A percentile compares a stretch with the other conserved stretches of the same genome.
These are phyloP conservation scores for Cutaneotrichosporon arboriforme DNA, from an alignment of 1,284 basidiomycete genomes.

Conservation along the genomic window DNA sequence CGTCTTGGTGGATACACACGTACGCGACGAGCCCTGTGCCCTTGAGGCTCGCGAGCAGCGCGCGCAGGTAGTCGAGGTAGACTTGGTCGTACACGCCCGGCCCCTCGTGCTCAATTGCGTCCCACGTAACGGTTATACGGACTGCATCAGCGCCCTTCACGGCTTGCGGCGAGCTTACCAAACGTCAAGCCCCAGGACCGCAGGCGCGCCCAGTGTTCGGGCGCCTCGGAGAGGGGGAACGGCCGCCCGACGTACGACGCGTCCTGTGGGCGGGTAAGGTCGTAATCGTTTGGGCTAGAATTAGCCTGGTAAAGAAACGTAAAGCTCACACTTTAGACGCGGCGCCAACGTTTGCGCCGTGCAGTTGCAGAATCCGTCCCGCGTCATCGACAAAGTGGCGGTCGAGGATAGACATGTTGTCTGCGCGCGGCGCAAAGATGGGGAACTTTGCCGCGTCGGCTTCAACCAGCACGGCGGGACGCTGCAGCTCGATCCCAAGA, in stretches of 20 bases:
- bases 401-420: slow-evolving; percentile 47
- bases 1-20: slow-evolving; percentile 80
- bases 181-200: slow-evolving; percentile 81
- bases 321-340: slow-evolving; percentile 70
- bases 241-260: slow-evolving; percentile 77
- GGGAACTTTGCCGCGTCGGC: not conserved
- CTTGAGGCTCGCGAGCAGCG: slow-evolving; percentile 68
- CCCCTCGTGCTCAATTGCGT: slow-evolving; percentile 85
- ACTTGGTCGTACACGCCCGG: slow-evolving; percentile 78
- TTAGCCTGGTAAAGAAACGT: not conserved
- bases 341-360: slow-evolving; percentile 77
- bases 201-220: slow-evolving; percentile 70
- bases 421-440: slow-evolving; percentile 13
- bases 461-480: not conserved
- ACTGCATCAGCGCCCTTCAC: slow-evolving; percentile 56
- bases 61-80: slow-evolving; percentile 74
- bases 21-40: slow-evolving; percentile 76
- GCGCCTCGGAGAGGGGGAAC: slow-evolving; percentile 76
- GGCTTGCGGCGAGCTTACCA: slow-evolving; percentile 51
- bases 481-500: not conserved
- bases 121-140: slow-evolving; percentile 90
- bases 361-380: slow-evolving; percentile 67
- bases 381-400: slow-evolving; percentile 69
- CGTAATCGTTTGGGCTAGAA: not conserved
- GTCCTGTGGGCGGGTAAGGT: slow-evolving; percentile 49